Conservation (phyloP, 2,329 filamentous ascomycete species). For the Immersiporthe knoxdaviesiana region DNA sequence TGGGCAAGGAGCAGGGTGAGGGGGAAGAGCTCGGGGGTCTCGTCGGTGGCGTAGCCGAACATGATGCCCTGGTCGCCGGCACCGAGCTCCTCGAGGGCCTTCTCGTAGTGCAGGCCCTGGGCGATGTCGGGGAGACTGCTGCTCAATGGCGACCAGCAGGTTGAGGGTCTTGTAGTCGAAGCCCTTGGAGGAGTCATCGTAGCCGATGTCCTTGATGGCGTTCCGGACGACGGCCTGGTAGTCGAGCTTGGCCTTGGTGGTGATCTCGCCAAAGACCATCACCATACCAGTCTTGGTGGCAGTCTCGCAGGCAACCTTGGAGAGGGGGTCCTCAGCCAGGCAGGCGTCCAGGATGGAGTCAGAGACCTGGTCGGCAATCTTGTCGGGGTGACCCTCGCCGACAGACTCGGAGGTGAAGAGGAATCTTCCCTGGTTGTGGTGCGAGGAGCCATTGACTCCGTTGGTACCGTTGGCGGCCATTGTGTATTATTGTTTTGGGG, state of each 20-base stretch:
- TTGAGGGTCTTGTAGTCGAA: conserved; percentile 99
- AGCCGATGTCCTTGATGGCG: conserved; percentile 97
- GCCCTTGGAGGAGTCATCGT: conserved; percentile 94
- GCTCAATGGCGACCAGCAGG: conserved; percentile 97
- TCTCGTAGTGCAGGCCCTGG: conserved; percentile 97
- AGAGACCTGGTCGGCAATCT: conserved; percentile 97
- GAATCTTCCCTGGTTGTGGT: conserved; percentile 71
- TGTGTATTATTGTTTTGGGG: conserved; percentile 41
- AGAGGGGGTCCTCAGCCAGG: conserved; percentile 89
- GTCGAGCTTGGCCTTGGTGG: conserved; percentile 92
- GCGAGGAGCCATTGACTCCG: conserved; percentile 47
- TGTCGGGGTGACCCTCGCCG: conserved; percentile 90
- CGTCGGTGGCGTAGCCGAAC: conserved; percentile 99
- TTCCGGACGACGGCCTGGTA: conserved; percentile 97
- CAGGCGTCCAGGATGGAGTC: conserved; percentile 99
- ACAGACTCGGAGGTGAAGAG: conserved; percentile 91
- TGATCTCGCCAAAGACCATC: conserved; percentile 99
- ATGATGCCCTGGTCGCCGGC: conserved; percentile 99
- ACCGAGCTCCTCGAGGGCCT: conserved; percentile 96
- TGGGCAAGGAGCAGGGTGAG: conserved; percentile 93
- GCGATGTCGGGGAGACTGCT: conserved; percentile 99
- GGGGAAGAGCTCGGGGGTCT: conserved; percentile 96
- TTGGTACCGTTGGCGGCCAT: conserved; percentile 59
- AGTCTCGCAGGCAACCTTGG: conserved; percentile 99
- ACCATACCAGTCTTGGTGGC: conserved; percentile 99